Conservation (phyloP, 306 rosid species). For the Crataegus laevigata region DNA sequence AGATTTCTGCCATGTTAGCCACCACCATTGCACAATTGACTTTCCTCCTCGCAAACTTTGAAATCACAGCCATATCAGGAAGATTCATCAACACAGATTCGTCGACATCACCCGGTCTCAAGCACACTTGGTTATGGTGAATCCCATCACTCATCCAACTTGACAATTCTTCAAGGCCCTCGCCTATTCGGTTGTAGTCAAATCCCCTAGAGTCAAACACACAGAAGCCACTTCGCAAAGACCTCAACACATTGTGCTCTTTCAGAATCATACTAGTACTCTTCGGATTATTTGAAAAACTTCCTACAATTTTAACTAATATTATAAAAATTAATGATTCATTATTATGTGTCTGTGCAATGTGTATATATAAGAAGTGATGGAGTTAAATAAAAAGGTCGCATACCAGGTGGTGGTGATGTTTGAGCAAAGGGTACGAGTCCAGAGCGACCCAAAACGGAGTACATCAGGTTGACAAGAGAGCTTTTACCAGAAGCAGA, state of each 20-base stretch:
- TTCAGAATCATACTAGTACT: constrained; percentile 21
- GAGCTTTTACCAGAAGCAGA: constrained; percentile 39
- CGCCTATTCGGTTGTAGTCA: neutral
- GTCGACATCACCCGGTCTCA: constrained; percentile 12
- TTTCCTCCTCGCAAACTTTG: constrained; percentile 26
- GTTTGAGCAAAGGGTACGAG: constrained; percentile 35
- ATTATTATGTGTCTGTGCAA: neutral
- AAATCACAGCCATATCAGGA: constrained; percentile 8
- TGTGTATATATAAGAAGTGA: neutral
- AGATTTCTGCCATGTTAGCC: constrained; percentile 33
- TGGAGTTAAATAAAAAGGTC: neutral
- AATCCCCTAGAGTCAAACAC: constrained; percentile 39
- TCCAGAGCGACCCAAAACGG: constrained; percentile 40
- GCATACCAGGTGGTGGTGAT: neutral
- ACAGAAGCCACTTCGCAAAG: constrained; percentile 30
- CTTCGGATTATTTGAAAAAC: neutral
- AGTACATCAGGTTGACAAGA: constrained; percentile 36
- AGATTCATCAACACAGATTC: constrained; percentile 1
- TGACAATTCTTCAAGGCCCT: constrained; percentile 17
- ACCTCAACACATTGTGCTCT: constrained; percentile 41
- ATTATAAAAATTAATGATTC: no score
- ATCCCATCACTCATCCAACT: constrained; percentile 34
- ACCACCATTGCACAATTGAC: constrained; percentile 37
- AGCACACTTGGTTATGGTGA: constrained; percentile 35
- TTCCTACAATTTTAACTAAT: neutral